Base-by-base conservation (phyloP, 1,284 basidiomycete genomes). In the Cutaneotrichosporon cyanovorans region DNA sequence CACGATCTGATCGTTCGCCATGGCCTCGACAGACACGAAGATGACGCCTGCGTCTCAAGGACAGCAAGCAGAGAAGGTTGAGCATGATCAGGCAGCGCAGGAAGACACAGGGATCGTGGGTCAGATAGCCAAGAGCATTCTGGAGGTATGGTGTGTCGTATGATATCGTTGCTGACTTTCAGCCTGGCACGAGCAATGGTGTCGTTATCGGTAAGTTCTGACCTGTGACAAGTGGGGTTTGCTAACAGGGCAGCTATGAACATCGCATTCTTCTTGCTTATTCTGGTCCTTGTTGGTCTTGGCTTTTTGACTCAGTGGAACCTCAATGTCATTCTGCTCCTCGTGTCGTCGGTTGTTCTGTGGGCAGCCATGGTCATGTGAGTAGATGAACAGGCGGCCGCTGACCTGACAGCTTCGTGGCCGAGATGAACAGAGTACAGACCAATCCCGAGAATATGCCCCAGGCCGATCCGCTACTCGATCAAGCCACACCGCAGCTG, bases 301-400 rank as follows among this genome's bases (percentile, higher is more conserved):
- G 65, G 59, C 4, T 56, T 60, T 46, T 41, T 72, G n/a, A 68
- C 68, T 9, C 34, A 48, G 9, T 68, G 63, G 63, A 68, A 68
- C 54, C 53, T 51, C 39, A 65, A 69, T 43, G 68, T 70, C 39
- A 41, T 71, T 34, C 30, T 64, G 9, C 45, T 71, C 19, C 52
- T 69, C 16, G 55, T 43, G 9, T 56, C 65, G 9, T 62, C 61
- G 8, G 50, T 53, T 0, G 31, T 61, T 5, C 51, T 71, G 14
- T 71, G 69, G 69, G 58, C 42, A 0, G 58, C 66, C 15, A 71
- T 71, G 69, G 45, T 62, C 14, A 68, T 67, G 69, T 69, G 22
- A 32, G 59, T 53, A n/a, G 14, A 6, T 2, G 3, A 15, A 34
- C 4, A 11, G 25, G 7, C 4, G 19, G 15, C 10, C 5, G 23